phyloP scores from a whole-genome alignment of 805 yeast species.

The Priceomyces castillae region DNA sequence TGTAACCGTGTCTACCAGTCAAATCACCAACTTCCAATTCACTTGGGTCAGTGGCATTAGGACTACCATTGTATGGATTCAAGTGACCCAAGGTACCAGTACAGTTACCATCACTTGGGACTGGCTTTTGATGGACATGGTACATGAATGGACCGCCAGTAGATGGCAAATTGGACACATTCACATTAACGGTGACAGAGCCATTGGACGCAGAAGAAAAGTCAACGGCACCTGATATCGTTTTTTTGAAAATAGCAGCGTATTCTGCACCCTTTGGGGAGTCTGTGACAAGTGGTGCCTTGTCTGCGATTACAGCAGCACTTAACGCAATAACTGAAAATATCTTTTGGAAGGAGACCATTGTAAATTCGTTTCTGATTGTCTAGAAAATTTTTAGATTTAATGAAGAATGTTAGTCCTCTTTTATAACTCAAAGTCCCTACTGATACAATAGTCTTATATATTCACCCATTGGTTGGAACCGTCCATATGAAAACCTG shows the following conservation, averaged over 20 bases:
- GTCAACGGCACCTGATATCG: constrained; percentile 27
- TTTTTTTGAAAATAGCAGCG: constrained; percentile 26
- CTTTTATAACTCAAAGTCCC: not conserved
- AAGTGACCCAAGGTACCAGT: constrained; percentile 35
- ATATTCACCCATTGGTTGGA: not conserved
- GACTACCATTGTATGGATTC: constrained; percentile 37
- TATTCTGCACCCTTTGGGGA: constrained; percentile 27
- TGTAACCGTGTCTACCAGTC: constrained; percentile 37
- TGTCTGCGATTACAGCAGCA: not conserved
- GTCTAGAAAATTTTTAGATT: too few relatives aligned
- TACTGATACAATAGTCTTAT: not conserved
- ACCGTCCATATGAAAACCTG: not conserved
- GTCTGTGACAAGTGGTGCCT: constrained; percentile 15
- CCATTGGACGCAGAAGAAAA: constrained; percentile 32
- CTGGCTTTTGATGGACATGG: constrained; percentile 37
- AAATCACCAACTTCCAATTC: constrained; percentile 37
- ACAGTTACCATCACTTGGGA: constrained; percentile 38
- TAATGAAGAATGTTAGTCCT: not conserved
- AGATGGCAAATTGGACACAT: constrained; percentile 30
- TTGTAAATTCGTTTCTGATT: not conserved
- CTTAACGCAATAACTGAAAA: constrained; percentile 2
- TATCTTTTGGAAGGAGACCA: constrained; percentile 1
- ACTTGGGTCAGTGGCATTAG: constrained; percentile 20
- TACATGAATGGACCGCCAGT: constrained; percentile 39
- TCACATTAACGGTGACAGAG: constrained; percentile 30